Base-by-base conservation (phyloP, 148 eudicot species). In the Rhododendron simsii region DNA sequence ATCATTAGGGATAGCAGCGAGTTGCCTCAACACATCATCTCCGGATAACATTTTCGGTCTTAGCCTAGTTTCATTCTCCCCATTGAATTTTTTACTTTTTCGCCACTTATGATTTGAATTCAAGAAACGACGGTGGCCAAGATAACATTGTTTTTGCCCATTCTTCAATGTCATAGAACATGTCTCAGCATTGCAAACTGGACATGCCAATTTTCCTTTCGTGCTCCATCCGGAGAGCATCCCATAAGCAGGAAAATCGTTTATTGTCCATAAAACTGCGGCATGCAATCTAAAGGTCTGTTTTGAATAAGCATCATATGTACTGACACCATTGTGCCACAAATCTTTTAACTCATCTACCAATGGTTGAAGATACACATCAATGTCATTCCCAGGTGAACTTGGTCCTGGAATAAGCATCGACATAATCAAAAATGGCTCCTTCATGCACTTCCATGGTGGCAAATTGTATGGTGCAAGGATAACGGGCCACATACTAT, bases 341-440 rank as follows among this genome's bases (percentile, higher is more conserved):
- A 86, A 48, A 13, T 33, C 15, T 67, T 65, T 63, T 51, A 86
- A 37, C 47, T 81, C 87, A 50, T 80, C 78, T 39, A 86, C 71
- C 45, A 65, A 35, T 26, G 84, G 87, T 61, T 9, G 84, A 3
- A 84, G 33, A 35, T n/a, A 47, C 41, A 84, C 61, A 84, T 84
- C 86, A 59, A 84, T 47, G 28, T 84, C 76, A 45, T 73, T 73
- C 3, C 47, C 30, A 0, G 71, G 81, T 3, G 69, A 50, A 5
- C 3, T 48, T 3, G 81, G 81, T 18, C 86, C 51, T 1, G 73
- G 65, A 5, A 84, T 84, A 6, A 84, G 15, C 79, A 80, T 28
- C 13, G 51, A 53, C 47, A 80, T 1, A 5, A 61, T 30, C 0
- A 86, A 26, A 33, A 45, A 80, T n/a, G 63, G 57, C 2, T 78